phyloP scores from a whole-genome alignment of 805 yeast species.

The Kurtzmaniella fragi region DNA sequence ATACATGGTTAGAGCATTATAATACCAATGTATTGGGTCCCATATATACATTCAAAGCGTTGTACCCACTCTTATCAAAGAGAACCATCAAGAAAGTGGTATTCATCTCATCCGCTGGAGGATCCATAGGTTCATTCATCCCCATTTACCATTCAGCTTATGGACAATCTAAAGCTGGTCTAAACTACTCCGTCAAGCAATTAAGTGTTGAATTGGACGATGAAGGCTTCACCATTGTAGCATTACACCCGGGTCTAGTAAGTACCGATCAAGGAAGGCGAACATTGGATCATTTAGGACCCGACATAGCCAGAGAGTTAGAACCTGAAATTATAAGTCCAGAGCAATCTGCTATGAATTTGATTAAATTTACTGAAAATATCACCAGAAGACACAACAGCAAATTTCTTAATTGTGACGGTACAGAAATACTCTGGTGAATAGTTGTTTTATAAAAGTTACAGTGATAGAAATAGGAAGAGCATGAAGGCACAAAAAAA shows the following conservation, averaged over 20 bases:
- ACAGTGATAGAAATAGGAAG: too few species aligned
- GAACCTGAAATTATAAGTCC: constrained; percentile 7
- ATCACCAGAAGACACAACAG: constrained; percentile 7
- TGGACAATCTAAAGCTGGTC: constrained; percentile 34
- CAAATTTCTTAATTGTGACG: constrained; percentile 10
- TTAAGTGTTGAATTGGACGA: constrained; percentile 17
- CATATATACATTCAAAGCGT: constrained; percentile 10
- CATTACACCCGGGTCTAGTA: constrained; percentile 22
- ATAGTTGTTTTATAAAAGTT: too few species aligned
- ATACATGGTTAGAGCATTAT: constrained; percentile 14
- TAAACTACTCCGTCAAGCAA: constrained; percentile 21
- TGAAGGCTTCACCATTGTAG: constrained; percentile 20
- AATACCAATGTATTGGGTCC: constrained; percentile 18
- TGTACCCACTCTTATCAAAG: constrained; percentile 15
- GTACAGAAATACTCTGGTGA: constrained; percentile 3
- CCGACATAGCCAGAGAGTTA: constrained; percentile 1
- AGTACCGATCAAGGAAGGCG: constrained; percentile 16
- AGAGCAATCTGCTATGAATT: constrained; percentile 6
- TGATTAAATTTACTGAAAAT: constrained; percentile 6
- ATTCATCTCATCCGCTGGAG: constrained; percentile 21
- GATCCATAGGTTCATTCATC: constrained; percentile 12
- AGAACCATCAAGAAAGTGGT: constrained; percentile 16
- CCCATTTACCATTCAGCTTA: constrained; percentile 19
- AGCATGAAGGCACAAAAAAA: neutral
- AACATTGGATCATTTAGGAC: neutral